These are phyloP conservation scores for Eucalyptus tenuipes DNA, from an alignment of 345 rosid genomes.

Conservation along the genomic window DNA sequence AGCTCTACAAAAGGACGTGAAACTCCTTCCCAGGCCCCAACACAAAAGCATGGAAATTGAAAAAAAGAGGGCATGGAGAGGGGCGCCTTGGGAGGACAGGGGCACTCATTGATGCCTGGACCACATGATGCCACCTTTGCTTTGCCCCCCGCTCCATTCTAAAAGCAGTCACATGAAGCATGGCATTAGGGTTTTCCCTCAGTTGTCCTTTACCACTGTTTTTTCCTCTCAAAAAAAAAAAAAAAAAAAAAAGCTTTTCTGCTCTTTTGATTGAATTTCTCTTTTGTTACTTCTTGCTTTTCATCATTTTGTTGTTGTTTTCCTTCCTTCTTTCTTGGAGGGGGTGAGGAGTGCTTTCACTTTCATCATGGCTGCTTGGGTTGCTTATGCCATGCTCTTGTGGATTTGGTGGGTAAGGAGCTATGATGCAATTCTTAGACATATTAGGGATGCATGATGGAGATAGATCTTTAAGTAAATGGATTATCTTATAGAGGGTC, in stretches of 20 bases:
- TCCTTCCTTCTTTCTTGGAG: not conserved
- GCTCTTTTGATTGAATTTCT: not conserved
- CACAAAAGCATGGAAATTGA: not conserved
- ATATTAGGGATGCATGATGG: not conserved
- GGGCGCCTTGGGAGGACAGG: not conserved
- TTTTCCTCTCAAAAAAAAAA: not conserved
- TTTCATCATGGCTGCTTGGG: not conserved
- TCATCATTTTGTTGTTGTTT: not conserved
- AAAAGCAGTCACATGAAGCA: slow-evolving; percentile 4
- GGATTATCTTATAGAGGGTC: not conserved
- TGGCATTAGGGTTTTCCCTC: not conserved
- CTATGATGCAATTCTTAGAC: not conserved
- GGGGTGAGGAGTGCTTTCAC: not conserved
- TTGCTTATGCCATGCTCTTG: not conserved
- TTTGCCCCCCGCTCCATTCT: slow-evolving; percentile 1
- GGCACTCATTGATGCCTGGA: slow-evolving; percentile 7
- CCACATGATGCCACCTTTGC: slow-evolving; percentile 13
- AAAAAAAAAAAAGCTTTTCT: too few species aligned
- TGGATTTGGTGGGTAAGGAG: not conserved
- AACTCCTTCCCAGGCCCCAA: not conserved
- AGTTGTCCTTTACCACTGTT: not conserved
- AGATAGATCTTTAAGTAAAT: not conserved
- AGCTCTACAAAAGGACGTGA: not conserved
- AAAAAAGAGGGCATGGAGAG: not conserved
- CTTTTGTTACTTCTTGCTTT: not conserved